Evolutionary conservation across 257 asterid species (phyloP).

Genomic region (Solanum phureja): DNA sequence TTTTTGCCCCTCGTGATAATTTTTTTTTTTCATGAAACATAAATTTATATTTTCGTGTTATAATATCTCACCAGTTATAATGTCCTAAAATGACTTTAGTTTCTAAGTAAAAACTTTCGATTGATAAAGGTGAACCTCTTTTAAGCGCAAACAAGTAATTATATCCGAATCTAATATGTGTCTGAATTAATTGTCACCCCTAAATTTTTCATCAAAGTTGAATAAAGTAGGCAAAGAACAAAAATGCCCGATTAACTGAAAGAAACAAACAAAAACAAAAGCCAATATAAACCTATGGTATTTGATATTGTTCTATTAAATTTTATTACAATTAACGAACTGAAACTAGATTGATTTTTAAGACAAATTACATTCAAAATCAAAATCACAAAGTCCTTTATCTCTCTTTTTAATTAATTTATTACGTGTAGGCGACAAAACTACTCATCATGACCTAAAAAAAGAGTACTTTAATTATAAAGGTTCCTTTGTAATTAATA

Average conservation of each 20-base stretch:
- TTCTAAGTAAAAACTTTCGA: not conserved
- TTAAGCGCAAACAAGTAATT: not conserved
- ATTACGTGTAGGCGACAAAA: not conserved
- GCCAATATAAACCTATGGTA: not conserved
- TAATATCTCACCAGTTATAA: not conserved
- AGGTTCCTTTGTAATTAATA: not conserved
- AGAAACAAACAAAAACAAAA: not conserved
- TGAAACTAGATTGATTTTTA: not conserved
- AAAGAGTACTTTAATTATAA: not conserved
- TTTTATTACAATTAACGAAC: not conserved
- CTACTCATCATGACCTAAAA: not conserved
- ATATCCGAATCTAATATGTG: rapidly evolving
- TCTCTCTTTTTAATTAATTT: not conserved
- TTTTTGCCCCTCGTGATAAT: not conserved
- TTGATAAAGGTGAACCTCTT: not conserved
- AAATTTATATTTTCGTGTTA: not conserved
- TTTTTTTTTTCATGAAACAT: not conserved
- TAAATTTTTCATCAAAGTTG: not conserved
- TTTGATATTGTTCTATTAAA: not conserved
- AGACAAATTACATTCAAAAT: not conserved
- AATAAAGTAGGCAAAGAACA: not conserved
- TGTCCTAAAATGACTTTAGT: not conserved
- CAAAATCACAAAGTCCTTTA: not conserved
- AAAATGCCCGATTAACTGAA: not conserved
- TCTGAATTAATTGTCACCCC: not conserved